Evolutionary conservation across 169 alveolate genomes (phyloP).

Genomic region (Babesia bovis): DNA sequence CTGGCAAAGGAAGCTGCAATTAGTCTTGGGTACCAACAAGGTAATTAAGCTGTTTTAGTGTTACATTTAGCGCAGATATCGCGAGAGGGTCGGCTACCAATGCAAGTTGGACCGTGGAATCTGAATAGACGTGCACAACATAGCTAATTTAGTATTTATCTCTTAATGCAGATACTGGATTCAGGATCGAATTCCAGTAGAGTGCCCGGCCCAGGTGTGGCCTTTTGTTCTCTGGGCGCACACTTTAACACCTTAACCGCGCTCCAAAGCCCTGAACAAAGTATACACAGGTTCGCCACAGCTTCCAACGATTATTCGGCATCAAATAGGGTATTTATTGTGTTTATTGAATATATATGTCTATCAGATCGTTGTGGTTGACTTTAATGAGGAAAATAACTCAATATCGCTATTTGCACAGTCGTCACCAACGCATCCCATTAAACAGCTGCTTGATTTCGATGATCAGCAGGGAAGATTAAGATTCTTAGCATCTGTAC

Average conservation of each 20-base stretch:
- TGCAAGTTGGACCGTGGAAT: constrained; percentile 58
- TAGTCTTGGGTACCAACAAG: constrained; percentile 18
- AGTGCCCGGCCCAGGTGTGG: constrained; percentile 39
- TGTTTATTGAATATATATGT: background rate
- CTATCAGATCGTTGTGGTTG: constrained; percentile 37
- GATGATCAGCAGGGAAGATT: background rate
- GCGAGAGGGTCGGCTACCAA: constrained; percentile 58
- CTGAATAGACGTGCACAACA: constrained; percentile 15
- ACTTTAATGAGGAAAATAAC: constrained; percentile 28
- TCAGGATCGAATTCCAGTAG: constrained; percentile 18
- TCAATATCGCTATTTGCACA: background rate
- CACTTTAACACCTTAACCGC: constrained; percentile 32
- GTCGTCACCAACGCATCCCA: constrained; percentile 19
- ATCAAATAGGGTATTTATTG: constrained; percentile 23
- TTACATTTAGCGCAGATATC: constrained; percentile 9
- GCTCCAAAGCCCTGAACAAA: constrained; percentile 7
- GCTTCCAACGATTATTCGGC: constrained; percentile 45
- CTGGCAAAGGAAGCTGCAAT: constrained; percentile 55
- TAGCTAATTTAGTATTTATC: background rate
- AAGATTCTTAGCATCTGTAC: constrained; percentile 4
- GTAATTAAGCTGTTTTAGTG: constrained; percentile 8
- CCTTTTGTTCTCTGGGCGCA: constrained; percentile 14
- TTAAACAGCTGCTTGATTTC: constrained; percentile 24
- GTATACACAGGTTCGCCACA: constrained; percentile 47
- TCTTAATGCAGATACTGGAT: constrained; percentile 41